These are phyloP conservation scores for Daldinia bambusicola DNA, from an alignment of 495 filamentous ascomycete species.

Conservation along the genomic window DNA sequence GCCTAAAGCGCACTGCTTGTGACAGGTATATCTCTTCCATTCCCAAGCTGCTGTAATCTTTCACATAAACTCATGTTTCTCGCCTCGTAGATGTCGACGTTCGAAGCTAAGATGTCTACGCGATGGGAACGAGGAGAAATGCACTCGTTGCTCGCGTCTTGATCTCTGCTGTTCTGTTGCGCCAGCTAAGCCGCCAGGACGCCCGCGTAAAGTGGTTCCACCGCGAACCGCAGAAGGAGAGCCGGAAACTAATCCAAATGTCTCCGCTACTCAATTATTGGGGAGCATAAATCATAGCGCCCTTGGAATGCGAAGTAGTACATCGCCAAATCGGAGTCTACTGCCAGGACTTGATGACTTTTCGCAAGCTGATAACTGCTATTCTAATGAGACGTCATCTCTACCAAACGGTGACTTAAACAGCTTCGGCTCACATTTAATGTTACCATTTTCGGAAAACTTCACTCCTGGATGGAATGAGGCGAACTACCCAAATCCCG, in stretches of 20 bases:
- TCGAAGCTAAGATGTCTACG: constrained; percentile 38
- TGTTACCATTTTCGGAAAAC: constrained; percentile 5
- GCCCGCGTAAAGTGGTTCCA: constrained; percentile 27
- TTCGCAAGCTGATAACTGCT: background rate
- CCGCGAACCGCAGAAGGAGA: background rate
- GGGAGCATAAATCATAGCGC: background rate
- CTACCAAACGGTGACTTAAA: background rate
- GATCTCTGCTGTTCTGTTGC: constrained; percentile 35
- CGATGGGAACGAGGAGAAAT: constrained; percentile 30
- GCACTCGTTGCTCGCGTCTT: constrained; percentile 36
- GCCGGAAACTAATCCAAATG: background rate
- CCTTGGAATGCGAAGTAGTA: background rate
- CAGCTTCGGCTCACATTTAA: background rate
- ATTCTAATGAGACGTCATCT: constrained; percentile 1
- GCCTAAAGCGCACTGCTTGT: constrained; percentile 38
- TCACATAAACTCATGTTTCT: background rate
- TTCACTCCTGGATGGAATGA: constrained; percentile 25
- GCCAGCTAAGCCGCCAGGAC: constrained; percentile 34
- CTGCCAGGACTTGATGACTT: background rate
- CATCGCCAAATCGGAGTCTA: constrained; percentile 1
- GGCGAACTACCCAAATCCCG: background rate
- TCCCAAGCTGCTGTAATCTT: background rate
- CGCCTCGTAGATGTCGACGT: constrained; percentile 25
- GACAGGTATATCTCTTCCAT: constrained; percentile 26
- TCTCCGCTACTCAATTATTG: background rate